Conservation (phyloP, 192 early-diverging fungal species). For the Phlyctochytrium bullatum region DNA sequence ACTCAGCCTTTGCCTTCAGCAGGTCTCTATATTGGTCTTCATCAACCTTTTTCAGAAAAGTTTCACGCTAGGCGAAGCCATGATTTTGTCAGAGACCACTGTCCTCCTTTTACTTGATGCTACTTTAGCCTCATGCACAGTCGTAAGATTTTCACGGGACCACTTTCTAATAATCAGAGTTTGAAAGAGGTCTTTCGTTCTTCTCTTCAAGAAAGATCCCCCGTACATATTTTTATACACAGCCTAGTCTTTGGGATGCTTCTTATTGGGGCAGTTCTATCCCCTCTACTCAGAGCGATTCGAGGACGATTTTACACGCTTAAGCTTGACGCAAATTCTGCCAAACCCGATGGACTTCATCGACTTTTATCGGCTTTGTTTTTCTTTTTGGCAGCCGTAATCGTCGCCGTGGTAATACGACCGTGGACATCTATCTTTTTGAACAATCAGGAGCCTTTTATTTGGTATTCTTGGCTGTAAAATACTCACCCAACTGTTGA, state of each 20-base stretch:
- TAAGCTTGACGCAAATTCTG: neutral
- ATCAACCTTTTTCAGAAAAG: conserved; percentile 41
- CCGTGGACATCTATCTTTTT: conserved; percentile 51
- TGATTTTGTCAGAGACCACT: conserved; percentile 56
- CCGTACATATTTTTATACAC: conserved; percentile 17
- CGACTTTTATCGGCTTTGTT: conserved; percentile 22
- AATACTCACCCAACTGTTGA: conserved; percentile 21
- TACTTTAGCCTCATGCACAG: conserved; percentile 32
- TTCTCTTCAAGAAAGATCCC: too few relatives aligned
- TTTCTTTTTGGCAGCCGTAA: conserved; percentile 32
- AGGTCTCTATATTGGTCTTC: neutral
- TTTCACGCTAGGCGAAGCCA: conserved; percentile 70
- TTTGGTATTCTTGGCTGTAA: conserved; percentile 55
- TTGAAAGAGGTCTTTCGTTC: too few relatives aligned
- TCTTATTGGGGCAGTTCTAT: conserved; percentile 62
- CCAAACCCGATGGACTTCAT: conserved; percentile 19
- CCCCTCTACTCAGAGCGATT: conserved; percentile 23
- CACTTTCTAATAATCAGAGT: too few relatives aligned
- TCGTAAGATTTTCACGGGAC: conserved; percentile 42
- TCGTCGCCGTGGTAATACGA: conserved; percentile 53
- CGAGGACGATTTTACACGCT: neutral
- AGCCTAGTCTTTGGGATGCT: conserved; percentile 69
- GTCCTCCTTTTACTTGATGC: conserved; percentile 52
- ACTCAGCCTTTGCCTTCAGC: neutral
- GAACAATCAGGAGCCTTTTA: conserved; percentile 56